A percentile compares a stretch with the other conserved stretches of the same genome.
phyloP scores from a whole-genome alignment of 345 rosid species.

The Gynandropsis gynandra region DNA sequence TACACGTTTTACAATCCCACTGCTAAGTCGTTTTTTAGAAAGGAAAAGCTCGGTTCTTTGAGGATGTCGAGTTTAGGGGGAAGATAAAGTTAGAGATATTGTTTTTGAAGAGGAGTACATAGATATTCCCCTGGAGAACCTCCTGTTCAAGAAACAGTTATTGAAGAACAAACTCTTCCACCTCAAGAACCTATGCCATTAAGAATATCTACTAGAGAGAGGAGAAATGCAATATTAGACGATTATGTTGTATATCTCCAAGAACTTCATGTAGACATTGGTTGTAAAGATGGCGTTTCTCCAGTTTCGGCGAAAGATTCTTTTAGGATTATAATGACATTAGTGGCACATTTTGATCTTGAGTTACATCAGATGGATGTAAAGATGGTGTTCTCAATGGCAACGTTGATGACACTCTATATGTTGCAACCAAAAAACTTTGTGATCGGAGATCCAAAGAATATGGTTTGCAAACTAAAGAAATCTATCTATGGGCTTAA shows the following conservation, averaged over 20 bases:
- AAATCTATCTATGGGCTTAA: constrained; percentile 15
- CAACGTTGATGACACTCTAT: neutral
- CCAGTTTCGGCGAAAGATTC: neutral
- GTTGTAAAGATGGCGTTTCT: neutral
- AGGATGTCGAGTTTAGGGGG: neutral
- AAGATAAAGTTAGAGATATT: neutral
- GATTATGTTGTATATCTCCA: neutral
- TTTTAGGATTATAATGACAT: neutral
- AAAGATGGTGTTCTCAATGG: constrained; percentile 1
- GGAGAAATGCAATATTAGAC: neutral
- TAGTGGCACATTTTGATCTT: constrained; percentile 1
- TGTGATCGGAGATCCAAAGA: constrained; percentile 4
- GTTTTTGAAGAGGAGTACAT: neutral
- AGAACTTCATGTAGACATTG: neutral
- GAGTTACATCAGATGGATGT: constrained; percentile 16
- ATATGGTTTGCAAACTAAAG: constrained; percentile 10
- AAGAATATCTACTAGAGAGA: neutral
- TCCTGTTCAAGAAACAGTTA: neutral
- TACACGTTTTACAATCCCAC: neutral
- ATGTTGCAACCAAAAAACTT: constrained; percentile 6
- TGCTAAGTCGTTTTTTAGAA: neutral
- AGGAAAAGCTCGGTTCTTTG: neutral
- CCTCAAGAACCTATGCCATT: neutral
- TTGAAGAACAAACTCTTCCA: neutral
- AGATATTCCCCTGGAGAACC: neutral